Conservation (phyloP, 2,329 filamentous ascomycete species). For the Talaromyces islandicus region DNA sequence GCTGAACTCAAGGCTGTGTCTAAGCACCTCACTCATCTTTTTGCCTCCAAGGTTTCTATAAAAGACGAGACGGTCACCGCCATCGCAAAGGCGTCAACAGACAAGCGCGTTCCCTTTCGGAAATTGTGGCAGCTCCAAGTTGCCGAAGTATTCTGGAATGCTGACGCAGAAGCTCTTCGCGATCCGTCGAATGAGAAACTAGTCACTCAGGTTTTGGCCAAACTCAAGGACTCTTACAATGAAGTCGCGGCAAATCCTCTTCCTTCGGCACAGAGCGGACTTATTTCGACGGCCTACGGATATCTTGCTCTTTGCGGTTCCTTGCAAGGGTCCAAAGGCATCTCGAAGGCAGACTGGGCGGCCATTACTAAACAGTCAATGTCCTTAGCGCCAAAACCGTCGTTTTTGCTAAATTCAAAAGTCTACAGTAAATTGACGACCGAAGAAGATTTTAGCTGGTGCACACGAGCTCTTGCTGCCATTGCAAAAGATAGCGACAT, state of each 20-base stretch:
- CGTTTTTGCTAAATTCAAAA: constrained; percentile 76
- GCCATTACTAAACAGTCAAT: constrained; percentile 60
- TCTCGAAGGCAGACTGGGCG: constrained; percentile 26
- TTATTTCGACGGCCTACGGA: constrained; percentile 74
- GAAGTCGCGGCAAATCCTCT: constrained; percentile 75
- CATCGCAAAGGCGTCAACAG: constrained; percentile 72
- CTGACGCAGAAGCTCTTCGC: constrained; percentile 43
- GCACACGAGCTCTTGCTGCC: constrained; percentile 62
- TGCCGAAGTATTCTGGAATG: constrained; percentile 63
- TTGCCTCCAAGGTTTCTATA: constrained; percentile 56
- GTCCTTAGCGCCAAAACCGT: constrained; percentile 69
- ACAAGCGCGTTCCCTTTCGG: constrained; percentile 74
- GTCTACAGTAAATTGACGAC: constrained; percentile 73
- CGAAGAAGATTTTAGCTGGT: constrained; percentile 74
- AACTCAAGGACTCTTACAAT: constrained; percentile 59
- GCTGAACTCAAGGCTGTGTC: constrained; percentile 69
- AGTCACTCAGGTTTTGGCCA: constrained; percentile 45
- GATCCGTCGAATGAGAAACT: constrained; percentile 43
- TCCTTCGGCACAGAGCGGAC: constrained; percentile 71
- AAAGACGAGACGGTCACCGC: constrained; percentile 63
- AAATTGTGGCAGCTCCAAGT: constrained; percentile 74
- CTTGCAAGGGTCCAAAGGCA: constrained; percentile 51
- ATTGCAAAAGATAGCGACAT: constrained; percentile 52
- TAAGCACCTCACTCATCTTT: constrained; percentile 56
- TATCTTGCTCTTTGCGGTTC: constrained; percentile 57